A percentile compares a stretch with the other conserved stretches of the same genome.
phyloP scores from a whole-genome alignment of 176 grass and related monocot species.

The Bromus sterilis region DNA sequence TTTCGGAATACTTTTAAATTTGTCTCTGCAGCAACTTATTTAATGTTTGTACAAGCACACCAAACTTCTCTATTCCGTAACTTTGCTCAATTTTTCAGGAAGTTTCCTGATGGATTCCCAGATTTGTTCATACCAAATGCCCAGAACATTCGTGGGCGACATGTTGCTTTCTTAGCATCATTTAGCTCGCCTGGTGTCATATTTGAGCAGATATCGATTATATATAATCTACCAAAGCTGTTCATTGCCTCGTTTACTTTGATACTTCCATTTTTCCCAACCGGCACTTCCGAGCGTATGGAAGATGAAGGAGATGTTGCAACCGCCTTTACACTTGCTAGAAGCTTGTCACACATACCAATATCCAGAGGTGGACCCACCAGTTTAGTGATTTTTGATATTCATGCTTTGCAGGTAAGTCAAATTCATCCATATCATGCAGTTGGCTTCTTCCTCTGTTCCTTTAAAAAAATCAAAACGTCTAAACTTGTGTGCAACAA shows the following conservation, averaged over 20 bases:
- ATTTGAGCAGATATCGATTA: conserved; percentile 93
- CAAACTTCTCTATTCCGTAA: neutral
- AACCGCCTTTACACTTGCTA: conserved; percentile 86
- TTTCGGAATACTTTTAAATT: neutral
- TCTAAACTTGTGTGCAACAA: conserved; percentile 14
- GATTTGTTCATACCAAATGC: conserved; percentile 91
- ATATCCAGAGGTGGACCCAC: conserved; percentile 92
- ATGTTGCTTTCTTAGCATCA: conserved; percentile 90
- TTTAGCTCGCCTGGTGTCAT: conserved; percentile 92
- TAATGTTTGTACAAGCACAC: neutral
- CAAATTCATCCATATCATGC: neutral
- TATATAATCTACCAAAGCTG: conserved; percentile 79
- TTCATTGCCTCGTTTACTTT: conserved; percentile 85
- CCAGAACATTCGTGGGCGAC: conserved; percentile 62
- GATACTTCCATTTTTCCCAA: conserved; percentile 91
- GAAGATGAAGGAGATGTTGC: conserved; percentile 94
- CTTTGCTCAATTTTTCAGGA: conserved; percentile 39
- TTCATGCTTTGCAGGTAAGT: conserved; percentile 90
- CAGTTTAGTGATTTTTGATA: conserved; percentile 87
- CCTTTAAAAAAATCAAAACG: neutral
- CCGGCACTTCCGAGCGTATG: conserved; percentile 91
- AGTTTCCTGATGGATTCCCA: conserved; percentile 83
- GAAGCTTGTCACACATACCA: conserved; percentile 85
- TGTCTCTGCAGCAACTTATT: neutral
- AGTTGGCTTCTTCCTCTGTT: neutral